phyloP scores from a whole-genome alignment of 495 filamentous ascomycete species.

The Hypoxylon lienhwacheense region DNA sequence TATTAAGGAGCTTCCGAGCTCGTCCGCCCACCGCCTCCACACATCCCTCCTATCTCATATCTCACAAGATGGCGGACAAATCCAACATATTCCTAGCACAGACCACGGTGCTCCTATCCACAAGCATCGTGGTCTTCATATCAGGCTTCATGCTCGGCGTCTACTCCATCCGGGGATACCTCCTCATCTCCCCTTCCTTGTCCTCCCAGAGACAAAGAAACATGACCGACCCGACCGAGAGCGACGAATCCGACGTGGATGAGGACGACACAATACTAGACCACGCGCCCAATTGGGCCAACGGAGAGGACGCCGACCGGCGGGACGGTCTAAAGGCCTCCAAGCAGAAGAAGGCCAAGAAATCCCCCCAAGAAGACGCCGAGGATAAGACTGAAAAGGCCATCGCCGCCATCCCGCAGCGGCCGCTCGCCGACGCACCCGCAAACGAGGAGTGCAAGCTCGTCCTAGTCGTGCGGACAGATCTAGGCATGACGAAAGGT shows the following conservation, averaged over 20 bases:
- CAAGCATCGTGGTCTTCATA: conserved; percentile 63
- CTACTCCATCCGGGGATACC: conserved; percentile 54
- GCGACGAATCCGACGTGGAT: conserved; percentile 56
- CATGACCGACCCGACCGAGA: conserved; percentile 48
- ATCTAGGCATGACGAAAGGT: conserved; percentile 97
- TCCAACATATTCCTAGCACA: not conserved
- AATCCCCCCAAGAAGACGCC: conserved; percentile 9
- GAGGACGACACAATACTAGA: conserved; percentile 56
- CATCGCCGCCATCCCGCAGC: not conserved
- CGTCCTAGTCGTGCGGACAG: conserved; percentile 87
- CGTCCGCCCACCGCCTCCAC: not conserved
- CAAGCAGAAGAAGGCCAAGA: conserved; percentile 16
- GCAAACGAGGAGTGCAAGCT: conserved; percentile 87
- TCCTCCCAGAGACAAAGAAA: conserved; percentile 39
- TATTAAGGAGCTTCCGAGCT: too few relatives aligned
- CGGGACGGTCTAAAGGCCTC: conserved; percentile 49
- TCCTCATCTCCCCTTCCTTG: conserved; percentile 48
- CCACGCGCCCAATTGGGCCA: conserved; percentile 62
- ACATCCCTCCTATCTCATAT: not conserved
- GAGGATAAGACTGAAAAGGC: conserved; percentile 5
- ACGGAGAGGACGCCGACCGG: conserved; percentile 52
- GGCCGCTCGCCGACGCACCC: conserved; percentile 41
- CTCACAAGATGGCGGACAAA: conserved; percentile 26
- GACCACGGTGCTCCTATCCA: conserved; percentile 56
- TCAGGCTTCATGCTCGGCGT: conserved; percentile 63